A percentile compares a stretch with the other conserved stretches of the same genome.
These are phyloP conservation scores for Aspergillus fijiensis DNA, from an alignment of 2,329 filamentous ascomycete species.

Conservation along the genomic window DNA sequence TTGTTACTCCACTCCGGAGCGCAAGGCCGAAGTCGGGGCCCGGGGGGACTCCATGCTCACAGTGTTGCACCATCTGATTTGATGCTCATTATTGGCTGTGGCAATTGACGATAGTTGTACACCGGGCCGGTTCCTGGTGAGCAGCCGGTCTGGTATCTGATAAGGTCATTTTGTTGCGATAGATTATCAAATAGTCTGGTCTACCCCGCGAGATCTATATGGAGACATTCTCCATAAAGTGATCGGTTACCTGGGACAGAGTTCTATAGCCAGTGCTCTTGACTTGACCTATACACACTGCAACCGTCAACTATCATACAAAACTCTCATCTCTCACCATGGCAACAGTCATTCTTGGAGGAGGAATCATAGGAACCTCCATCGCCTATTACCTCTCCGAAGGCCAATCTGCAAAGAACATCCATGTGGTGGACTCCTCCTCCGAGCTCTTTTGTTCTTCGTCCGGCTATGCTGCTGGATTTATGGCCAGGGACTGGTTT, in stretches of 20 bases:
- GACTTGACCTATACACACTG: too few relatives aligned
- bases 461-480: conserved; percentile 72
- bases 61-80: too few relatives aligned
- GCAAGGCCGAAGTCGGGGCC: too few relatives aligned
- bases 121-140: not conserved
- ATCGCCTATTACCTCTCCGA: conserved; percentile 70
- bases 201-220: not conserved
- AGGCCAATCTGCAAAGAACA: conserved; percentile 38
- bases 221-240: not conserved
- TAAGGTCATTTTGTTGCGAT: not conserved
- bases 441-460: conserved; percentile 68
- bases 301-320: conserved; percentile 16
- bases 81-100: not conserved
- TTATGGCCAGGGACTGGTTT: conserved; percentile 74
- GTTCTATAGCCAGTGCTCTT: not conserved
- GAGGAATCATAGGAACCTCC: conserved; percentile 68
- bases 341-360: conserved; percentile 65
- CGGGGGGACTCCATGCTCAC: too few relatives aligned
- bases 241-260: not conserved
- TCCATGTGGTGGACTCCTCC: conserved; percentile 60
- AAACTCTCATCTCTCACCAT: conserved; percentile 30
- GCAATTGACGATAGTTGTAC: not conserved
- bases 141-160: not conserved
- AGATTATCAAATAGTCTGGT: not conserved
- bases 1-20: too few relatives aligned